Evolutionary conservation across 1,139 yeast species (phyloP).

Genomic region (Debaryomyces nepalensis): DNA sequence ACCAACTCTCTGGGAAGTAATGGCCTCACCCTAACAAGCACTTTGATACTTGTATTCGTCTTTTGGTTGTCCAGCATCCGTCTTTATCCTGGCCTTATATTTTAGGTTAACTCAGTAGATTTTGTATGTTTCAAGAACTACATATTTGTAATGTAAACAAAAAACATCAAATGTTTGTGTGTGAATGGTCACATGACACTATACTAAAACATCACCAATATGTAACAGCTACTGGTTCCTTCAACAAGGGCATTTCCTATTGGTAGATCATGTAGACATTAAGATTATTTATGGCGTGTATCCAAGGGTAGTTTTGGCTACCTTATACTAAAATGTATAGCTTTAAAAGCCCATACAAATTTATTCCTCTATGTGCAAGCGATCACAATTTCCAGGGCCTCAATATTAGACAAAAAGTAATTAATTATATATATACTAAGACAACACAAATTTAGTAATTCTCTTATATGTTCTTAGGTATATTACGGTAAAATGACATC

Average conservation of each 20-base stretch:
- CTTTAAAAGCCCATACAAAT: background rate
- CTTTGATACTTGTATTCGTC: conserved; percentile 39
- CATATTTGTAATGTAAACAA: conserved; percentile 6
- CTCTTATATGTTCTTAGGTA: too few species aligned
- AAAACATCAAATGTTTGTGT: background rate
- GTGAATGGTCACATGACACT: conserved; percentile 2
- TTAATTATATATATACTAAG: background rate
- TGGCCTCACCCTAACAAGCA: conserved; percentile 53
- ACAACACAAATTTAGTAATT: background rate
- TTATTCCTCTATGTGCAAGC: background rate
- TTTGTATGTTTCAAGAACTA: background rate
- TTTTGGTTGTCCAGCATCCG: conserved; percentile 2
- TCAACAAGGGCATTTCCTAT: too few species aligned
- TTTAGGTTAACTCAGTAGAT: too few species aligned
- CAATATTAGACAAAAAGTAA: conserved; percentile 5
- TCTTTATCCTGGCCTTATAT: too few species aligned
- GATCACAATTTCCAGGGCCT: conserved; percentile 3
- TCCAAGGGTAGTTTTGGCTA: background rate
- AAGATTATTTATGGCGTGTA: background rate
- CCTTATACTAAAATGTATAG: background rate
- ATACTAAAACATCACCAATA: background rate
- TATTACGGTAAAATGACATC: conserved; percentile 4
- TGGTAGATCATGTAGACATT: too few species aligned
- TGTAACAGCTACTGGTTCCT: too few species aligned
- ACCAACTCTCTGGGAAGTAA: conserved; percentile 39